Evolutionary conservation across 306 rosid species (phyloP).

Genomic region (Betula pendula): DNA sequence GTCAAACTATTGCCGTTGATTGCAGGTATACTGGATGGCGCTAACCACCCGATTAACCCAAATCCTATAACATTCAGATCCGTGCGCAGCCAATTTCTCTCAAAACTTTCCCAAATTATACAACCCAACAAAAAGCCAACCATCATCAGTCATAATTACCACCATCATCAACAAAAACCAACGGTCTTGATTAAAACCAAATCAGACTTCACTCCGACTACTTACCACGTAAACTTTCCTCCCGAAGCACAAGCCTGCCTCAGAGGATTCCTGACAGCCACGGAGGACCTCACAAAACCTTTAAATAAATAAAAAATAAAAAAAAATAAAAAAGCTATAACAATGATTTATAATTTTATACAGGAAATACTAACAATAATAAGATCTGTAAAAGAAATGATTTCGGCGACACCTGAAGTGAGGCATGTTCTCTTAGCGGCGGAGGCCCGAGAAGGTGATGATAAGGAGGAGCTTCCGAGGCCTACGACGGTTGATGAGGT

Average conservation of each 20-base stretch:
- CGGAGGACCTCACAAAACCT: conserved; percentile 63
- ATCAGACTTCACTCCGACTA: neutral
- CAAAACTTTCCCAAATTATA: conserved; percentile 43
- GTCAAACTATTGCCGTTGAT: conserved; percentile 84
- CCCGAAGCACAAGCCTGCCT: conserved; percentile 48
- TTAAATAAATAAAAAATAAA: too few species aligned
- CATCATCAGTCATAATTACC: neutral
- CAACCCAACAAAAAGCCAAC: neutral
- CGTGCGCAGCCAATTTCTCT: conserved; percentile 79
- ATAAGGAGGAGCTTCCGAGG: conserved; percentile 48
- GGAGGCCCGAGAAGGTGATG: conserved; percentile 20
- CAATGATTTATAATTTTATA: too few species aligned
- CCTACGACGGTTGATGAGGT: conserved; percentile 61
- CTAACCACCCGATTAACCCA: conserved; percentile 91
- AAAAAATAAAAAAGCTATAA: neutral
- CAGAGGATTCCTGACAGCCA: conserved; percentile 59
- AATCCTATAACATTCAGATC: conserved; percentile 91
- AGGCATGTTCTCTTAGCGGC: conserved; percentile 38
- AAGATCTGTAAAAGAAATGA: neutral
- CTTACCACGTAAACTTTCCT: conserved; percentile 70
- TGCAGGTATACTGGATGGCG: conserved; percentile 84
- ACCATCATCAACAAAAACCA: neutral
- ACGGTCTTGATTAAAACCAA: conserved; percentile 2
- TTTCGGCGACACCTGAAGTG: conserved; percentile 40
- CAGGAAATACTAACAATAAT: neutral